Evolutionary conservation across 108 stramenopile genomes (phyloP), one percentile per base, ranked within the genome.

Genomic region (Cyclotella sp.): DNA sequence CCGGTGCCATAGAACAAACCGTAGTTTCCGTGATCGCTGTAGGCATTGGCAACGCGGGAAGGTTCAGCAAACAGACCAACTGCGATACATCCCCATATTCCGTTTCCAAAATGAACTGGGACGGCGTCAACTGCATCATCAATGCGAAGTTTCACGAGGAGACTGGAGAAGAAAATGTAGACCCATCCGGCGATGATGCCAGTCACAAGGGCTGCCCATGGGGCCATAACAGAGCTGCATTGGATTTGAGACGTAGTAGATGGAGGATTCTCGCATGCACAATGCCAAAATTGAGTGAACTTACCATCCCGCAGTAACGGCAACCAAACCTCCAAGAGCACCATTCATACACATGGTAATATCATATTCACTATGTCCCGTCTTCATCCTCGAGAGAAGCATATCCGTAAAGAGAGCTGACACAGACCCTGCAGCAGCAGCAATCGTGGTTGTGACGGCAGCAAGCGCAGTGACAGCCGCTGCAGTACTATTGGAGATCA

Each of bases 81-180:
- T 9, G 93, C 90, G 39, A 98, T 70, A 63, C 86, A 34, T 24
- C 97, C 97, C 96, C 96, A 97, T 12, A 90, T 75, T 0, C 96
- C 98, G 68, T 84, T 85, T 28, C 90, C 82, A 70, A 95, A 83
- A 77, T 98, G 97, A 14, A 97, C 97, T n/a, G 96, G 95, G 39
- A 96, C 89, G 14, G 91, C 96, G 70, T 96, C 93, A 18, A 98
- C 95, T 28, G 96, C 92, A 76, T 98, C 96, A 75, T 98, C 96
- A 67, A 98, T 84, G 52, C 88, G 85, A 21, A 96, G 62, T 76
- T 75, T 81, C 49, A 93, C 70, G 9, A 98, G 79, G 9, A 93
- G 87, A 27, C 49, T 59, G 63, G 80, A 79, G 14, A 79, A 82
- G 39, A 79, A 68, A 21, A 88, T 70, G 90, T 98, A 98, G 15